Evolutionary conservation across 768 basidiomycete genomes (phyloP).

Genomic region (Termitomyces eurrhizus): DNA sequence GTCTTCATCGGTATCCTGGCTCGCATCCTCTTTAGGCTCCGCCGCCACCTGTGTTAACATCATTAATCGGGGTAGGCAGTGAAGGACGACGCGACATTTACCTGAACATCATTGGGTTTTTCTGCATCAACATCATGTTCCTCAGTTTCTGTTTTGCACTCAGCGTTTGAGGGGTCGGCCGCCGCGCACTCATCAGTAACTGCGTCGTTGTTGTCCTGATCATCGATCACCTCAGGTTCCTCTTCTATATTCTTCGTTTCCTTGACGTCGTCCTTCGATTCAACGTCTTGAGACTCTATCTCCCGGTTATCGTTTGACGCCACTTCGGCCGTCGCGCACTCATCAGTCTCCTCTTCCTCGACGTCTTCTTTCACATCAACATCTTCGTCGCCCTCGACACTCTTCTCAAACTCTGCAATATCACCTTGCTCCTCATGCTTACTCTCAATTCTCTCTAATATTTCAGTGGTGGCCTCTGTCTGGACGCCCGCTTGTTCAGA

Average conservation of each 20-base stretch:
- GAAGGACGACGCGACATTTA: background rate
- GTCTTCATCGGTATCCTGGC: background rate
- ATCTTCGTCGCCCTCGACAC: background rate
- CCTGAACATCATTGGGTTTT: background rate
- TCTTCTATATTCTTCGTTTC: background rate
- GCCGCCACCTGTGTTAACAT: background rate
- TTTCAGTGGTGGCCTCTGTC: background rate
- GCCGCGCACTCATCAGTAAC: background rate
- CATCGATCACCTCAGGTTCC: background rate
- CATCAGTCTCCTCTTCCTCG: background rate
- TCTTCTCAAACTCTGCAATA: background rate
- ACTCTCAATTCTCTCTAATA: background rate
- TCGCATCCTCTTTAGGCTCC: background rate
- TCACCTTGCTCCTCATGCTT: background rate
- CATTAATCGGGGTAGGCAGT: background rate
- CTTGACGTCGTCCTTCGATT: background rate
- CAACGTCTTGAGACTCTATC: background rate
- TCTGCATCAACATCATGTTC: background rate
- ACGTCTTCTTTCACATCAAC: background rate
- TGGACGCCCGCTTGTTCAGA: too few relatives aligned
- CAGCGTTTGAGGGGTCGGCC: background rate
- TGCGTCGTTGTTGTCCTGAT: background rate
- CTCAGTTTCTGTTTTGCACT: background rate
- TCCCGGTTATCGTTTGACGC: background rate
- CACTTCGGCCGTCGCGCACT: background rate